These are phyloP conservation scores for Aspergillus pseudotamarii DNA, from an alignment of 2,329 filamentous ascomycete genomes.

Conservation along the genomic window DNA sequence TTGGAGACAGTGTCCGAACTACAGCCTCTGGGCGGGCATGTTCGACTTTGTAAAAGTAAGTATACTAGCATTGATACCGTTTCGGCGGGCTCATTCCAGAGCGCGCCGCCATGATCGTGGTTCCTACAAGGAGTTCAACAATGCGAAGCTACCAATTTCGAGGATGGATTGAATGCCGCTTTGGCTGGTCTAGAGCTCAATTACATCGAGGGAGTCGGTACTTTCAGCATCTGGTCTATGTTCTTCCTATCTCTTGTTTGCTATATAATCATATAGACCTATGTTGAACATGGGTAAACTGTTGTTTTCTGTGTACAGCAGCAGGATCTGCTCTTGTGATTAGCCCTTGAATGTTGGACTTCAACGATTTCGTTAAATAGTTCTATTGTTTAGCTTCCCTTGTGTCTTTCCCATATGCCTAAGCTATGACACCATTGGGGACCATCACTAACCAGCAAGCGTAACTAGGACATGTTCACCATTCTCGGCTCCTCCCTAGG, in stretches of 20 bases:
- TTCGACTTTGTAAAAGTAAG: constrained; percentile 80
- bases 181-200: constrained; percentile 27
- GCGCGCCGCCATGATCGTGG: constrained; percentile 21
- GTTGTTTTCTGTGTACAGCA: neutral
- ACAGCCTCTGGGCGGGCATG: constrained; percentile 86
- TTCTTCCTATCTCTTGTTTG: constrained; percentile 10
- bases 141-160: constrained; percentile 33
- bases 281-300: constrained; percentile 12
- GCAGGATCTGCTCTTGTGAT: constrained; percentile 11
- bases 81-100: constrained; percentile 31
- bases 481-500: constrained; percentile 50
- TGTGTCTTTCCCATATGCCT: neutral
- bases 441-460: constrained; percentile 5
- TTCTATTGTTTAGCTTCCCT: neutral
- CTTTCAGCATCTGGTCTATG: constrained; percentile 7
- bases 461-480: constrained; percentile 48
- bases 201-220: constrained; percentile 14
- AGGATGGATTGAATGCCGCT: constrained; percentile 37
- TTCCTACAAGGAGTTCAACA: constrained; percentile 27
- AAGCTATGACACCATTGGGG: neutral
- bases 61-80: constrained; percentile 44
- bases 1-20: constrained; percentile 95
- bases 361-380: constrained; percentile 8
- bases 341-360: constrained; percentile 9
- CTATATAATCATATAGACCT: constrained; percentile 7